Base-by-base conservation (phyloP, 805 yeast genomes). In the Myxozyma lipomycoides region DNA sequence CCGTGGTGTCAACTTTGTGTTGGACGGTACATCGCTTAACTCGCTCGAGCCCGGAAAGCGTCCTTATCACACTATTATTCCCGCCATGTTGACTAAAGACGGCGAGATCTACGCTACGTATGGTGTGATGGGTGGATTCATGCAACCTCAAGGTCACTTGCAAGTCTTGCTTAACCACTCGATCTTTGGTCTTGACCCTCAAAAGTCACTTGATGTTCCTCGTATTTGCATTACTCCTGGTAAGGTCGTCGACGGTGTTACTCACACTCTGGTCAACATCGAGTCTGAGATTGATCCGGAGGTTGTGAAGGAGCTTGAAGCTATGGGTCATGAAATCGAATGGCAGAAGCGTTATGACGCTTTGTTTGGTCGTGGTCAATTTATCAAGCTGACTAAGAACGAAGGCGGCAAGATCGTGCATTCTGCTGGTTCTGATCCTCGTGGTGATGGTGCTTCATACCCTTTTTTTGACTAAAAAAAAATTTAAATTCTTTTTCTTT, bases 61-160 rank as follows among this genome's bases (percentile, higher is more conserved):
- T 56, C 82, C 88, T 1, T 86, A 84, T 66, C 95, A 86, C 62
- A 86, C 95, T 0, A 86, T 86, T 51, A 85, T 86, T 52, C 95
- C 95, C 0, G 86, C 88, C 0, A 76, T 86, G 82, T 77, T 86
- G 26, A 86, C 95, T 12, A 63, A 64, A 45, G 70, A 67, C 26
- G 73, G 70, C 24, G 78, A 77, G 24, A 67, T 86, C n/a, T 81
- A 74, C 61, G 88, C 89, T 0, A 69, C 83, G n/a, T 82, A 75
- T 59, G 93, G 91, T 44, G 85, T 83, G 54, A 85, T 84, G 88
- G 95, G 95, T 17, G 95, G 91, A 0, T 86, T 81, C 69, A 84
- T 82, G 71, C 95, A 86, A 65, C 95, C 95, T 2, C 87, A 84
- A 60, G 90, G 90, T 1, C 95, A 86, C 60, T 80, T 86, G 4